Conservation (phyloP, 441 rosid species). For the Bocquillonia castaneifolia region DNA sequence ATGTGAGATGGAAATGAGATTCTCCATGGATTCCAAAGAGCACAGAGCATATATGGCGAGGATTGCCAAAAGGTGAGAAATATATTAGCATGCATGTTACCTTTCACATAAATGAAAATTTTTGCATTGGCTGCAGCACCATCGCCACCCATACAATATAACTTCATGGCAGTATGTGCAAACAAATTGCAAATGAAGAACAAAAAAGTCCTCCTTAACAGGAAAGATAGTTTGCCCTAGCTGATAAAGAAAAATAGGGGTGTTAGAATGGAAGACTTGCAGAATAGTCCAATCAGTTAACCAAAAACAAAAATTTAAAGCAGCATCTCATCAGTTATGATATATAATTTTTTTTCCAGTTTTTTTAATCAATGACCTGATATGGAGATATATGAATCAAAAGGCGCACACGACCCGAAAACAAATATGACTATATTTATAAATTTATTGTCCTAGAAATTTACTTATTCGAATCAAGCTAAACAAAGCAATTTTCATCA, state of each 20-base stretch:
- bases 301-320: not conserved
- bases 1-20: not conserved
- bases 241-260: constrained; percentile 30
- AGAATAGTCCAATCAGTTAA: not conserved
- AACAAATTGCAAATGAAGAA: constrained; percentile 50
- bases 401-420: not conserved
- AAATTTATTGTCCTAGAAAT: not conserved
- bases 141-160: constrained; percentile 48
- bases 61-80: not conserved
- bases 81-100: constrained; percentile 21
- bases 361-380: not conserved
- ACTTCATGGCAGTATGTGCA: constrained; percentile 49
- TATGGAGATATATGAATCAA: not conserved
- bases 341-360: not conserved
- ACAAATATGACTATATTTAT: not conserved
- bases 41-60: not conserved
- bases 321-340: not conserved
- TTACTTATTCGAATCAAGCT: not conserved
- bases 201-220: constrained; percentile 53
- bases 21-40: not conserved
- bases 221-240: constrained; percentile 42
- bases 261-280: constrained; percentile 15
- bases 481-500: not conserved
- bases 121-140: constrained; percentile 60
- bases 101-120: constrained; percentile 56